Conservation (phyloP, 1,284 basidiomycete species). For the Leccinum subrobustum region DNA sequence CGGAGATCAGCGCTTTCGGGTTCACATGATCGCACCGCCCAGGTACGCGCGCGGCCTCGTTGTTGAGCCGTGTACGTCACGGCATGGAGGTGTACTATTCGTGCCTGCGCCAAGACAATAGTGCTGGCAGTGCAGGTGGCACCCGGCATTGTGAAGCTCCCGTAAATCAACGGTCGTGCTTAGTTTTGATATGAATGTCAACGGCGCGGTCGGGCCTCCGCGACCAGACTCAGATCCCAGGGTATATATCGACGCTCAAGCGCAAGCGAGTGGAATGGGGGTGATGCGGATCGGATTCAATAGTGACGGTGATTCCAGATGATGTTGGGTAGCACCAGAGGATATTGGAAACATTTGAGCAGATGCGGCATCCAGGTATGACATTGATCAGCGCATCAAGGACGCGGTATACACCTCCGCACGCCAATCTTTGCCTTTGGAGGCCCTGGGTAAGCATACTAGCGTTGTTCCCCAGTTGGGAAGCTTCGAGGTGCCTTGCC, state of each 20-base stretch:
- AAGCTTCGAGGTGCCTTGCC: conserved; percentile 7
- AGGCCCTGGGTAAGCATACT: conserved; percentile 2
- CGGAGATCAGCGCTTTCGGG: neutral
- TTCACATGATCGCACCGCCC: conserved; percentile 8
- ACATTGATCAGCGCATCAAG: conserved; percentile 12
- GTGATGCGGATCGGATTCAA: neutral
- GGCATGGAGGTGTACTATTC: conserved; percentile 8
- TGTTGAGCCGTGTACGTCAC: conserved; percentile 4
- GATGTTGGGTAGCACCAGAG: neutral
- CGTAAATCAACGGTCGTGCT: neutral
- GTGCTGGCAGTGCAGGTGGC: neutral
- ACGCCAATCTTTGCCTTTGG: conserved; percentile 20
- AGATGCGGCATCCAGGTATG: neutral
- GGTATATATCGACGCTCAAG: neutral
- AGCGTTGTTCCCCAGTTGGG: neutral
- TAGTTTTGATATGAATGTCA: neutral
- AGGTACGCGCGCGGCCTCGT: conserved; percentile 14
- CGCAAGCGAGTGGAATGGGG: no score
- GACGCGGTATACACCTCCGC: conserved; percentile 5
- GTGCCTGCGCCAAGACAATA: neutral
- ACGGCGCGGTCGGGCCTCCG: neutral
- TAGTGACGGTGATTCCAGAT: neutral
- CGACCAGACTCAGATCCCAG: neutral
- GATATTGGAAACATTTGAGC: neutral
- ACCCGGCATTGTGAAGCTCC: neutral